Evolutionary conservation across 192 early-diverging fungal genomes (phyloP).

Genomic region (Podila epicladia): DNA sequence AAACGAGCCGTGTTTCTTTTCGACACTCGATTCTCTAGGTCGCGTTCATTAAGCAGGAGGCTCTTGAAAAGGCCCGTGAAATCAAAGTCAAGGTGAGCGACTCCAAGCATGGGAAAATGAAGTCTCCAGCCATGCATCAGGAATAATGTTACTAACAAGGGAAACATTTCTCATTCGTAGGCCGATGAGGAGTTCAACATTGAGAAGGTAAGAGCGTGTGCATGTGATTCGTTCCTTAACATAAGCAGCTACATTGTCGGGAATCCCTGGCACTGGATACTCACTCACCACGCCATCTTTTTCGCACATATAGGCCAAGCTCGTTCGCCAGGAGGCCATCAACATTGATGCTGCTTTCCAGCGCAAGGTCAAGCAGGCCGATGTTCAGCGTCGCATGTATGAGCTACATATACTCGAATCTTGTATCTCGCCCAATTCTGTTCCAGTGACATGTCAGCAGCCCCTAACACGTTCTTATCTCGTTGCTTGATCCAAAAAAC

Average conservation of each 20-base stretch:
- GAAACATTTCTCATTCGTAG: slow-evolving; percentile 47
- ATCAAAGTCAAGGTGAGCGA: slow-evolving; percentile 91
- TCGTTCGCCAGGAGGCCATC: slow-evolving; percentile 96
- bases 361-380: slow-evolving; percentile 97
- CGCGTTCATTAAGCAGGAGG: slow-evolving; percentile 99
- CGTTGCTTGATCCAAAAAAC: not conserved
- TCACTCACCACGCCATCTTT: too few species aligned
- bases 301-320: slow-evolving; percentile 76
- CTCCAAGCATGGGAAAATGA: not conserved
- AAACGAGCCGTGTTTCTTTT: too few species aligned
- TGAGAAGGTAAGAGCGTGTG: slow-evolving; percentile 77
- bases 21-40: slow-evolving; percentile 61
- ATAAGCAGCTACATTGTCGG: not conserved
- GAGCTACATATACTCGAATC: not conserved
- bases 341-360: slow-evolving; percentile 96
- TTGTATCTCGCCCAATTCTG: not conserved
- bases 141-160: too few species aligned
- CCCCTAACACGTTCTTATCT: not conserved
- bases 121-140: not conserved
- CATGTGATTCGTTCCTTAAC: not conserved
- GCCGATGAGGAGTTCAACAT: slow-evolving; percentile 99
- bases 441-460: slow-evolving; percentile 4
- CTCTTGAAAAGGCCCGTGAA: slow-evolving; percentile 97
- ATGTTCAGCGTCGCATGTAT: slow-evolving; percentile 95
- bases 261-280: too few species aligned